phyloP scores from a whole-genome alignment of 805 yeast species.

The Candida maltosa region DNA sequence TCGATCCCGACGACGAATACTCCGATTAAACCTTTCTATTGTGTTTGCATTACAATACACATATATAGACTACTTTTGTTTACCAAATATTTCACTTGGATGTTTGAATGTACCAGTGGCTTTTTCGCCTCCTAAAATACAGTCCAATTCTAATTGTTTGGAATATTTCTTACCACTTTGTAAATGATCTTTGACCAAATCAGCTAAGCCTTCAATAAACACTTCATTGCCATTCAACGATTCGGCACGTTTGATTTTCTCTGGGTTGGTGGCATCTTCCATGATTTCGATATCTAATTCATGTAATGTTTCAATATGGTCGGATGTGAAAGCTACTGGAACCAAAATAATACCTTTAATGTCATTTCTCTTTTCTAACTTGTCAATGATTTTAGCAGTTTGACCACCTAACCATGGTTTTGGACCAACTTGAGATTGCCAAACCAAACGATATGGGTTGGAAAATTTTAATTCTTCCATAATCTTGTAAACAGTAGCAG shows the following conservation, averaged over 20 bases:
- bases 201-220: constrained; percentile 83
- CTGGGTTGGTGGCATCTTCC: constrained; percentile 67
- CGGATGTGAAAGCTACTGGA: constrained; percentile 95
- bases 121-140: constrained; percentile 54
- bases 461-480: constrained; percentile 79
- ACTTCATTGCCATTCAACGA: constrained; percentile 80
- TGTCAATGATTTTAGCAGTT: constrained; percentile 70
- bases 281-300: constrained; percentile 86
- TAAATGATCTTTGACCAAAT: constrained; percentile 73
- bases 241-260: constrained; percentile 77
- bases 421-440: constrained; percentile 99
- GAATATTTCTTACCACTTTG: constrained; percentile 54
- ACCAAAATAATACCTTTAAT: constrained; percentile 77
- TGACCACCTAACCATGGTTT: constrained; percentile 97
- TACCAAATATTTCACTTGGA: constrained; percentile 61
- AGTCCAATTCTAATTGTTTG: constrained; percentile 70
- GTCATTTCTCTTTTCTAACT: constrained; percentile 54
- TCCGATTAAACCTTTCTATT: constrained; percentile 27
- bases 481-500: constrained; percentile 85
- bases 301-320: constrained; percentile 95
- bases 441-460: constrained; percentile 88
- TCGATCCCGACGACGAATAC: constrained; percentile 62
- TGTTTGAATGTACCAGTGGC: constrained; percentile 57
- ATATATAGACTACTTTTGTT: constrained; percentile 31
- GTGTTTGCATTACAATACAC: constrained; percentile 5